These are phyloP conservation scores for Hortiboletus campestris DNA, from an alignment of 768 basidiomycete species.

Conservation along the genomic window DNA sequence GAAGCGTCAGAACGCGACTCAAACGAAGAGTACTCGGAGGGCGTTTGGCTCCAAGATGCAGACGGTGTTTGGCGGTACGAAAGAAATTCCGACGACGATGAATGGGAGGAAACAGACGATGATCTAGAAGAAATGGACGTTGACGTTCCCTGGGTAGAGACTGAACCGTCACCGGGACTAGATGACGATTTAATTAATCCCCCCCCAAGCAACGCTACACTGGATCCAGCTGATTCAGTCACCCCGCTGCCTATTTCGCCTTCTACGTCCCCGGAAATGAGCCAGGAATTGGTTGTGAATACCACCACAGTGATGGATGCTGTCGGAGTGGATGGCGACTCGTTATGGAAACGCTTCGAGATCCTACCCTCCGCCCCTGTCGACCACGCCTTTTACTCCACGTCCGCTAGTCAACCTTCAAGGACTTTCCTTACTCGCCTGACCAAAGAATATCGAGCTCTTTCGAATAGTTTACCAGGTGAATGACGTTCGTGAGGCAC, in stretches of 20 bases:
- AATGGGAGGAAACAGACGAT: conserved; percentile 40
- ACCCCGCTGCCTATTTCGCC: conserved; percentile 29
- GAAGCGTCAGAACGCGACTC: conserved; percentile 31
- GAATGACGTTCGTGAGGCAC: conserved; percentile 16
- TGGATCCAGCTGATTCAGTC: conserved; percentile 21
- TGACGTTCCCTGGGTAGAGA: conserved; percentile 30
- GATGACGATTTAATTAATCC: conserved; percentile 19
- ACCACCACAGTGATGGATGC: conserved; percentile 27
- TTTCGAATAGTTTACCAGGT: conserved; percentile 84
- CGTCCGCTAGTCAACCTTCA: conserved; percentile 59
- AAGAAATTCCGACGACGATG: conserved; percentile 33
- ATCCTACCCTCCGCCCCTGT: conserved; percentile 69
- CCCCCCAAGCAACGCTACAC: conserved; percentile 13
- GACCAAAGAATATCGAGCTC: conserved; percentile 77
- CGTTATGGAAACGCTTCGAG: conserved; percentile 78
- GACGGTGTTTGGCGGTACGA: conserved; percentile 34
- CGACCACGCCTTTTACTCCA: conserved; percentile 80
- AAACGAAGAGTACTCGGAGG: conserved; percentile 44
- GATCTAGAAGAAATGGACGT: conserved; percentile 40
- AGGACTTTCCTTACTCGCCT: conserved; percentile 76
- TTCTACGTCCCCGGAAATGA: conserved; percentile 32
- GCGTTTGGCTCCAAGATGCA: conserved; percentile 43
- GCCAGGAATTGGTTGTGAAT: conserved; percentile 30
- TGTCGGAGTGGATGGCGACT: conserved; percentile 35
- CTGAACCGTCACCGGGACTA: conserved; percentile 14